Conservation (phyloP, 495 filamentous ascomycete species). For the Delitschia confertaspora region DNA sequence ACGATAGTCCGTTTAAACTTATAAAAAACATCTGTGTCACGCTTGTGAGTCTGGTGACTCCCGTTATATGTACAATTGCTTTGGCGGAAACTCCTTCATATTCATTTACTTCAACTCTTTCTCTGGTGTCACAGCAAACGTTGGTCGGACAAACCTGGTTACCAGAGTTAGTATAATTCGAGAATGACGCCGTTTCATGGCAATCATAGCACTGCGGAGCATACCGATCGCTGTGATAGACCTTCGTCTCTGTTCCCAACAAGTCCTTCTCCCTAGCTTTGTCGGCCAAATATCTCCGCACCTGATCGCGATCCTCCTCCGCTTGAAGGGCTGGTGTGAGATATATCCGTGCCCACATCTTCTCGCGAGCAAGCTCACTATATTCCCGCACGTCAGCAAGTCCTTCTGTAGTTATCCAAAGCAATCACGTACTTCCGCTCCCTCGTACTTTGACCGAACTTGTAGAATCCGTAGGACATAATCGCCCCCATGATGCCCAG, state of each 20-base stretch:
- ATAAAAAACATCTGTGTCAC: background rate
- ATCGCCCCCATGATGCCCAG: conserved; percentile 62
- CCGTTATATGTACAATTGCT: conserved; percentile 18
- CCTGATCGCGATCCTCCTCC: conserved; percentile 90
- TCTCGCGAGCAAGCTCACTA: conserved; percentile 90
- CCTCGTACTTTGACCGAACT: conserved; percentile 62
- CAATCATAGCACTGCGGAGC: conserved; percentile 29
- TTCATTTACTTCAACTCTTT: conserved; percentile 43
- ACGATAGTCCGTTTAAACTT: too few species aligned
- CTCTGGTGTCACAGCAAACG: conserved; percentile 53
- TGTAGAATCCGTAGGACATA: conserved; percentile 86
- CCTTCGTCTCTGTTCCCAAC: conserved; percentile 64
- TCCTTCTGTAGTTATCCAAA: too few species aligned
- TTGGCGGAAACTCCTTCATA: background rate
- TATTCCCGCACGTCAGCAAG: too few species aligned
- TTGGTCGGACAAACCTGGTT: conserved; percentile 62
- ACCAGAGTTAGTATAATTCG: background rate
- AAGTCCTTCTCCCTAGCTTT: conserved; percentile 84
- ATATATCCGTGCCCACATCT: conserved; percentile 94
- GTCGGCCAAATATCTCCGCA: conserved; percentile 74
- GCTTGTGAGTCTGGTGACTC: background rate
- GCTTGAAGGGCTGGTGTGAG: conserved; percentile 87
- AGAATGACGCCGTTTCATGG: background rate
- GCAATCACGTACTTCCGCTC: conserved; percentile 70
- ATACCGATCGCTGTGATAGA: conserved; percentile 84